Evolutionary conservation across 257 asterid species (phyloP).

Genomic region (Solanum pennellii): DNA sequence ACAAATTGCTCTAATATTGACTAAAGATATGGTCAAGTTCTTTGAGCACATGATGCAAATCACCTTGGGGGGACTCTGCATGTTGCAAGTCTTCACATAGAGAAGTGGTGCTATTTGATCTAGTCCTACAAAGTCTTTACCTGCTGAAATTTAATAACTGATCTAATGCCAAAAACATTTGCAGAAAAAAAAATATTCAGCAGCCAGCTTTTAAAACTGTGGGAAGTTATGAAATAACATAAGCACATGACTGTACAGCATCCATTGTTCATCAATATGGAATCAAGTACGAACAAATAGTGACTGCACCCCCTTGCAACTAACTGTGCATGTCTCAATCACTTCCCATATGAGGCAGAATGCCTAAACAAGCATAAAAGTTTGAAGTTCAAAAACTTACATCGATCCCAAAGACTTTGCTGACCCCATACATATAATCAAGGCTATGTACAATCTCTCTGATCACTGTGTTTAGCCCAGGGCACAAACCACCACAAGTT

Average conservation of each 20-base stretch:
- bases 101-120: background rate
- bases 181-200: background rate
- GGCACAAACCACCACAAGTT: slow-evolving; percentile 74
- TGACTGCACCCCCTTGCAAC: background rate
- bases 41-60: background rate
- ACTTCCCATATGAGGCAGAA: background rate
- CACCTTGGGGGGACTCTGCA: background rate
- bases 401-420: slow-evolving; percentile 44
- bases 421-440: slow-evolving; percentile 53
- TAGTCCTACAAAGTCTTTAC: background rate
- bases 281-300: background rate
- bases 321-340: background rate
- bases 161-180: background rate
- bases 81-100: background rate
- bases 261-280: background rate
- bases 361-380: background rate
- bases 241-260: background rate
- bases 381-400: slow-evolving; percentile 23
- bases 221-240: background rate
- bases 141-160: background rate
- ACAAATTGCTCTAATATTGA: background rate
- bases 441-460: slow-evolving; percentile 68
- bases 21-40: background rate
- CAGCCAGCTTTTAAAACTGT: background rate
- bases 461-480: slow-evolving; percentile 66